These are phyloP conservation scores for Primulina eburnea DNA, from an alignment of 257 asterid genomes.

Conservation along the genomic window DNA sequence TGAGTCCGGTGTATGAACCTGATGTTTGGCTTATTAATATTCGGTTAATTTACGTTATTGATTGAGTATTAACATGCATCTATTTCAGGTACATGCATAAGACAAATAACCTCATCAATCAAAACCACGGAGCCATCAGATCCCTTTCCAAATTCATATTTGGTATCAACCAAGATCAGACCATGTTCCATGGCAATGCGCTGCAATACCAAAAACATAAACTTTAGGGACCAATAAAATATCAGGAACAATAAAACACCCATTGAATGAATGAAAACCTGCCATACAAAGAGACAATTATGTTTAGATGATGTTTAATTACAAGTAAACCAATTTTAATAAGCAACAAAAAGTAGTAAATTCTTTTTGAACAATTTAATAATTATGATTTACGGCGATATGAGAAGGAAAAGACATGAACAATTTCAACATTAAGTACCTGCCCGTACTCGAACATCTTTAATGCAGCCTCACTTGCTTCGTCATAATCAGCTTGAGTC, in stretches of 20 bases:
- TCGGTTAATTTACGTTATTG: background rate
- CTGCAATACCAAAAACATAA: slow-evolving; percentile 38
- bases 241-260: background rate
- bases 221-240: background rate
- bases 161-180: slow-evolving; percentile 84
- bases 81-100: slow-evolving; percentile 12
- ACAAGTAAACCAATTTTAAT: background rate
- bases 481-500: slow-evolving; percentile 68
- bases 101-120: slow-evolving; percentile 75
- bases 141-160: slow-evolving; percentile 95
- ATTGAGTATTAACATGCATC: background rate
- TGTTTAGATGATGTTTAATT: slow-evolving; percentile 1
- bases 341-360: background rate
- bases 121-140: slow-evolving; percentile 70
- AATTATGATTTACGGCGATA: too few relatives aligned
- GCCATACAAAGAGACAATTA: background rate
- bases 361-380: background rate
- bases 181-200: slow-evolving; percentile 72
- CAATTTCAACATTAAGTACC: slow-evolving; percentile 37
- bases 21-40: slow-evolving; percentile 5
- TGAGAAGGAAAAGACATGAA: background rate
- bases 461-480: slow-evolving; percentile 77
- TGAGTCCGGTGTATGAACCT: slow-evolving; percentile 98
- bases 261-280: slow-evolving; percentile 1
- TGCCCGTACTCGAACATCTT: slow-evolving; percentile 82